Evolutionary conservation across 495 filamentous ascomycete genomes (phyloP).

Genomic region (Penicillium antarcticum): DNA sequence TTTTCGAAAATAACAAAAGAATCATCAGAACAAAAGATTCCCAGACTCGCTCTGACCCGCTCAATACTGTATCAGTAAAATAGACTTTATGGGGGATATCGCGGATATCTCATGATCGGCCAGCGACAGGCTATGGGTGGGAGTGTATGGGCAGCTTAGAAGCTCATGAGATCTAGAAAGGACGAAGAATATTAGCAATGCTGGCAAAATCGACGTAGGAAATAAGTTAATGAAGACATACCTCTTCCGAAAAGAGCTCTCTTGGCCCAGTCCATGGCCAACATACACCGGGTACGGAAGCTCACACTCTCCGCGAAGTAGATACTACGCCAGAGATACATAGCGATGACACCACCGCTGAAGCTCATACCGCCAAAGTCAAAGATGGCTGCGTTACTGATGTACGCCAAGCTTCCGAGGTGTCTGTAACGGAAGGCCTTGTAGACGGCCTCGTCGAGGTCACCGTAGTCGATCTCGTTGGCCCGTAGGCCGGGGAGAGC

Average conservation of each 20-base stretch:
- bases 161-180: constrained; percentile 62
- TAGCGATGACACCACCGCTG: constrained; percentile 82
- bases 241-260: constrained; percentile 93
- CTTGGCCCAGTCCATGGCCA: constrained; percentile 99
- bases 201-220: not conserved
- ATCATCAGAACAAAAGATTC: not conserved
- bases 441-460: constrained; percentile 89
- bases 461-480: constrained; percentile 83
- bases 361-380: constrained; percentile 78
- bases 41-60: not conserved
- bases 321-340: constrained; percentile 94
- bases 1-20: no score
- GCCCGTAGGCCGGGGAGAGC: constrained; percentile 69
- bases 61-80: not conserved
- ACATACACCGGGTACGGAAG: constrained; percentile 77
- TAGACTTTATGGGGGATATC: not conserved
- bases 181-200: constrained; percentile 9
- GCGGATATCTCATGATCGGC: not conserved
- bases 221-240: no score
- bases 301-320: constrained; percentile 99
- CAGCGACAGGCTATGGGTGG: not conserved
- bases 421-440: constrained; percentile 96
- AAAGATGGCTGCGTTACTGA: constrained; percentile 95
- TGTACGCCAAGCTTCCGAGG: constrained; percentile 88
- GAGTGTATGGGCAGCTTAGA: constrained; percentile 30